Evolutionary conservation across 768 basidiomycete species (phyloP).

Genomic region (Crepidotus variabilis): DNA sequence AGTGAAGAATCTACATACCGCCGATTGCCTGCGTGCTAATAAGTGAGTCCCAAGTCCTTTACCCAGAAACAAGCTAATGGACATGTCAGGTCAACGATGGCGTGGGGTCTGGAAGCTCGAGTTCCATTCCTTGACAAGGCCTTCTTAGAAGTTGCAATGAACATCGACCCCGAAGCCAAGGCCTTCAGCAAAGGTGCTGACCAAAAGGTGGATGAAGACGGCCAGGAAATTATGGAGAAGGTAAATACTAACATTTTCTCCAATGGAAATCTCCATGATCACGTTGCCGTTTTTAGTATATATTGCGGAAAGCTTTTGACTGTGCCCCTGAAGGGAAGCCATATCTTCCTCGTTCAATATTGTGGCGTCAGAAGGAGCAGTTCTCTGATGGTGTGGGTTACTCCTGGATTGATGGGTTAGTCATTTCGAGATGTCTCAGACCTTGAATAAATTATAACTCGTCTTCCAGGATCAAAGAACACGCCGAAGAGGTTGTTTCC

Average conservation of each 20-base stretch:
- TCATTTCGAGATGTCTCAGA: not conserved
- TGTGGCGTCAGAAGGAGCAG: constrained; percentile 99
- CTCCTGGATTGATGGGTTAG: constrained; percentile 96
- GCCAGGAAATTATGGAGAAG: constrained; percentile 94
- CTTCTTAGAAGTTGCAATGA: constrained; percentile 94
- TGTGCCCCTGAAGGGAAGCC: constrained; percentile 80
- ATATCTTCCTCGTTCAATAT: constrained; percentile 89
- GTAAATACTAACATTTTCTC: constrained; percentile 31
- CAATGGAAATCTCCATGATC: not conserved
- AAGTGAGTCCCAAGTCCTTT: constrained; percentile 53
- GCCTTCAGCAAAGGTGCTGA: constrained; percentile 79
- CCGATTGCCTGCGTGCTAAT: constrained; percentile 97
- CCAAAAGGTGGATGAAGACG: constrained; percentile 80
- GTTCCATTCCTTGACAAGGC: constrained; percentile 98
- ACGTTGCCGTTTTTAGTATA: constrained; percentile 53
- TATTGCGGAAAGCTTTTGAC: constrained; percentile 95
- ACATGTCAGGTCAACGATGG: constrained; percentile 85
- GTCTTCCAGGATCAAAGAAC: not conserved
- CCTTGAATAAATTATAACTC: too few relatives aligned
- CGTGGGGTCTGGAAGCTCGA: constrained; percentile 98
- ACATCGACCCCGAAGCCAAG: constrained; percentile 82
- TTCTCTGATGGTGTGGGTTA: constrained; percentile 99
- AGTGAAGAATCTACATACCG: constrained; percentile 95
- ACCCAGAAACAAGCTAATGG: not conserved
- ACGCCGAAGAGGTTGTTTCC: constrained; percentile 63